Conservation (phyloP, 202 grass and related monocot species). For the Saccharum hybrid region DNA sequence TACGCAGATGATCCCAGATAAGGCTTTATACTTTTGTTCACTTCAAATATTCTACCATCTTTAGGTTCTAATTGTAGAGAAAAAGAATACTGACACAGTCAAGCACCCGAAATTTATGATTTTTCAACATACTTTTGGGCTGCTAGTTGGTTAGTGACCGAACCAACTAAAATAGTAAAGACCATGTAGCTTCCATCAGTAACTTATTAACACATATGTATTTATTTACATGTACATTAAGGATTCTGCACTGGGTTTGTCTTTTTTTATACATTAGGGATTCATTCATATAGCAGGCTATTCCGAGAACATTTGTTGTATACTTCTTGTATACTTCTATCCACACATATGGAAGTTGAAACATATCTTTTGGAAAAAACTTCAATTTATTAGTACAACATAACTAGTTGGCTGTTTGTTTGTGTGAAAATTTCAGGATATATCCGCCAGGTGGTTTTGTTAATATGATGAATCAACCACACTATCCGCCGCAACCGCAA, state of each 20-base stretch:
- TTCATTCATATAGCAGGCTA: background rate
- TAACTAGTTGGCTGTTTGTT: too few relatives aligned
- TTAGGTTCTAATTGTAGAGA: slow-evolving; percentile 24
- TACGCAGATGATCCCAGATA: slow-evolving; percentile 32
- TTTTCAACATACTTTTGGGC: slow-evolving; percentile 4
- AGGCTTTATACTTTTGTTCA: slow-evolving; percentile 11
- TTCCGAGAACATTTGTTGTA: background rate
- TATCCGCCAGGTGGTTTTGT: too few relatives aligned
- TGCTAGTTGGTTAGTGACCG: background rate
- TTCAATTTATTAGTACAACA: too few relatives aligned
- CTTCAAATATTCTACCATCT: slow-evolving; percentile 7
- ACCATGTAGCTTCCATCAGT: slow-evolving; percentile 8
- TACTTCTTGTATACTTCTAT: too few relatives aligned
- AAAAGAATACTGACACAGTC: slow-evolving; percentile 8
- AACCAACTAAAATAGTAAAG: slow-evolving; percentile 31
- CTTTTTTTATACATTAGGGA: background rate
- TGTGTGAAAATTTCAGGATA: too few relatives aligned
- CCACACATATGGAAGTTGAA: slow-evolving; percentile 12
- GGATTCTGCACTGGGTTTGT: background rate
- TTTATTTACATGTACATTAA: slow-evolving; percentile 32
- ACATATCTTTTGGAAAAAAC: slow-evolving; percentile 13
- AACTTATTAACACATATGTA: slow-evolving; percentile 37
- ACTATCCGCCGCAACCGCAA: too few relatives aligned
- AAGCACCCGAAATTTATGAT: slow-evolving; percentile 9
- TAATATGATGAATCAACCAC: too few relatives aligned